Base-by-base conservation (phyloP, 2,329 filamentous ascomycete species). In the Aspergillus niger region DNA sequence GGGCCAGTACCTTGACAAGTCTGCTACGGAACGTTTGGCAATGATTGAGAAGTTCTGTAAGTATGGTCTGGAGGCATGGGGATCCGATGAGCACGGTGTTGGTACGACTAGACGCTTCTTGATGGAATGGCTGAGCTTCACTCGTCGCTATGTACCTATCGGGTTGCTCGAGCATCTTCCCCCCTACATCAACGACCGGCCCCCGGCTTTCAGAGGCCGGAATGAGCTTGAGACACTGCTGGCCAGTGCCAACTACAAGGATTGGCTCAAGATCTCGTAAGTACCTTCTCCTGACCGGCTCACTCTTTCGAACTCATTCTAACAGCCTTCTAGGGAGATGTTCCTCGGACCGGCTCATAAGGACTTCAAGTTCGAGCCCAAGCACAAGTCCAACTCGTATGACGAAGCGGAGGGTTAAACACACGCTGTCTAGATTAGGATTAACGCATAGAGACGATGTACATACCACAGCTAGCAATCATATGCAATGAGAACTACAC, bases 251-350 rank as follows among this genome's bases (percentile, higher is more conserved):
- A 92, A 98, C 77, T 97, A 96, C 80, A 90, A 89, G 79, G 95
- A 99, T 77, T 99, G 95, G 95, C 92, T 99, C 76, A 98, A 97
- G 82, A 96, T 99, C 71, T 96, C 89, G 92, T 95, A 85, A 76
- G 87, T 82, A 32, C 62, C 55, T 59, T 20, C 32, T 10, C 60
- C 51, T 59, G 61, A 57, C 64, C 51, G n/a, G 6, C 55, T 30
- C 53, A 57, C 56, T 39, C 17, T 10, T 50, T 50, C 60, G 22
- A 32, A 51, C 26, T 11, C 20, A 44, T 61, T 10, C 58, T 62
- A 39, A 67, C 63, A 15, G 20, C 17, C 11, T 36, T 41, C 55
- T 62, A 97, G 94, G 76, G 95, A 99, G 75, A 98, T 99, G 92
- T 99, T 96, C 81, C 84, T 99, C 17, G 95, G 95, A 7, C 92